Conservation (phyloP, 805 yeast species). For the Candida berthetii region DNA sequence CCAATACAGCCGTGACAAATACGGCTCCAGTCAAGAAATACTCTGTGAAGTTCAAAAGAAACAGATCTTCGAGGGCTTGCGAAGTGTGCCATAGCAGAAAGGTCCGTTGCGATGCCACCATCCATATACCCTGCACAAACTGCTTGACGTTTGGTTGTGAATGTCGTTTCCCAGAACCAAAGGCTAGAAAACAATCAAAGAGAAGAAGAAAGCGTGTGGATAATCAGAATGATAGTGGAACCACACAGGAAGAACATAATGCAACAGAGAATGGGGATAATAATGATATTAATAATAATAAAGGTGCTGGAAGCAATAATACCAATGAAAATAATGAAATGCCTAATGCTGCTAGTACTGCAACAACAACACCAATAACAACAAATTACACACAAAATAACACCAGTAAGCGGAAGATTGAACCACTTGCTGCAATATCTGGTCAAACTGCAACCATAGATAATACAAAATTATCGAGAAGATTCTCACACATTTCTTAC, state of each 20-base stretch:
- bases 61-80: slow-evolving; percentile 66
- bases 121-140: slow-evolving; percentile 56
- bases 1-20: not conserved
- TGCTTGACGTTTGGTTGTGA: slow-evolving; percentile 69
- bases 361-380: not conserved
- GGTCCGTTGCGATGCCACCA: slow-evolving; percentile 72
- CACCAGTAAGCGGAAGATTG: slow-evolving; percentile 21
- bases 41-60: slow-evolving; percentile 39
- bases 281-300: too few relatives aligned
- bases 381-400: slow-evolving; percentile 1
- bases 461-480: slow-evolving; percentile 14
- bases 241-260: slow-evolving; percentile 1
- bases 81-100: slow-evolving; percentile 73
- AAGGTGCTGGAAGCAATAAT: too few relatives aligned
- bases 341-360: slow-evolving; percentile 12
- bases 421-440: slow-evolving; percentile 26
- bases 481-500: slow-evolving; percentile 29
- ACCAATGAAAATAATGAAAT: not conserved
- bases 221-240: not conserved
- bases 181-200: slow-evolving; percentile 30
- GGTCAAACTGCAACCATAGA: slow-evolving; percentile 23
- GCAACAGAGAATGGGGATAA: slow-evolving; percentile 1
- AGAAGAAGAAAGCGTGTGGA: slow-evolving; percentile 7
- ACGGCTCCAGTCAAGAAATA: slow-evolving; percentile 13
- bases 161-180: slow-evolving; percentile 60